Base-by-base conservation (phyloP, 805 yeast genomes). In the Candida maris region DNA sequence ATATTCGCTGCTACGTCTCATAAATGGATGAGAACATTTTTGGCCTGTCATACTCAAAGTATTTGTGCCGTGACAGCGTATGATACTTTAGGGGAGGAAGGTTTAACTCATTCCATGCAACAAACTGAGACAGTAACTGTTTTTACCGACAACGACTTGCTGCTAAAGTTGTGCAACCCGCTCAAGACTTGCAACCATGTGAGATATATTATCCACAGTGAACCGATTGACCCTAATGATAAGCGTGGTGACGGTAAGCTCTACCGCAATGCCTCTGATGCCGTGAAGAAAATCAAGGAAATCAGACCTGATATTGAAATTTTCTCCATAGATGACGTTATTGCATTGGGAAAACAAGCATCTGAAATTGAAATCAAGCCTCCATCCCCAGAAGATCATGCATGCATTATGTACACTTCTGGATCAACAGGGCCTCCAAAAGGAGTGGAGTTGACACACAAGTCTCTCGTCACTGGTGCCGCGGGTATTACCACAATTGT, bases 51-150 rank as follows among this genome's bases (percentile, higher is more conserved):
- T 51, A 68, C 88, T 35, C 96, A 87, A 62, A 65, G 74, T 33
- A 81, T 93, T 42, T 85, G 97, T 17, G 73, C 84, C 39, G 97
- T 88, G 27, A 93, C 98, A 12, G 97, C 98, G 25, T 93, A 93
- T 62, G 97, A 89, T 61, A 87, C 96, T 28, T 71, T 89, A 48
- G 97, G 97, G 39, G 95, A 87, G 62, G 72, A 73, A 24, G 96
- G 96, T 17, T 72, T 89, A 55, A 82, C 81, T 39, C 95, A 84
- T 63, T 88, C 97, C 3, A 70, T 93, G 55, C 71, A 74, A 27
- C 85, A 89, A 65, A 87, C 97, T 4, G 85, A 72, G 32, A 77
- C 95, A 19, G 70, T 63, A 36, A 95, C 81, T 16, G 70, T 93
- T 41, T 87, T 83, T 63, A 84, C 95, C 30, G 97, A 93, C 59